phyloP scores from a whole-genome alignment of 2,329 filamentous ascomycete genomes.

The Bipolaris bicolor region DNA sequence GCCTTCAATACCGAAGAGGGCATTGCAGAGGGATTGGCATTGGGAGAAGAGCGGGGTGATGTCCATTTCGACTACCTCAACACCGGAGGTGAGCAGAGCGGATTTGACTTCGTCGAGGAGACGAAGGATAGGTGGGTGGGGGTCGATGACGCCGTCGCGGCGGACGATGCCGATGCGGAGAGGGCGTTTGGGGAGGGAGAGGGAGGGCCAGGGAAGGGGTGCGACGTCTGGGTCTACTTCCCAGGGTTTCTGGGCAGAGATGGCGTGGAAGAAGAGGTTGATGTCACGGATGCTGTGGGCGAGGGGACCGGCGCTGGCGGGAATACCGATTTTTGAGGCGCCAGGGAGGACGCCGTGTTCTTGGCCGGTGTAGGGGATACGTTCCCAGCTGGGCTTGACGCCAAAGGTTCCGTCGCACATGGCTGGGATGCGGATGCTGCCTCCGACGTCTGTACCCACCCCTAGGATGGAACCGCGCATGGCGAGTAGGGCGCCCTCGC shows the following conservation, averaged over 20 bases:
- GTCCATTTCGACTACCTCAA: slow-evolving; percentile 66
- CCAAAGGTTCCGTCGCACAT: slow-evolving; percentile 59
- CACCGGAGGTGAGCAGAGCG: slow-evolving; percentile 44
- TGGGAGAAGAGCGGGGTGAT: slow-evolving; percentile 60
- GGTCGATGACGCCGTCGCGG: slow-evolving; percentile 58
- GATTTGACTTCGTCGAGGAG: slow-evolving; percentile 55
- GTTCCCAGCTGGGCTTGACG: slow-evolving; percentile 53
- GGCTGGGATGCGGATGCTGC: slow-evolving; percentile 59
- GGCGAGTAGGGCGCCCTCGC: slow-evolving; percentile 59
- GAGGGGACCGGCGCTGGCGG: slow-evolving; percentile 55
- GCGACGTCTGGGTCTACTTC: slow-evolving; percentile 53
- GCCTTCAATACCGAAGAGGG: slow-evolving; percentile 65
- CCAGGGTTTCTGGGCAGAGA: slow-evolving; percentile 62
- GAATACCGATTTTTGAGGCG: slow-evolving; percentile 54
- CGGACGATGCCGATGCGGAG: slow-evolving; percentile 57
- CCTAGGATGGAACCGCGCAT: slow-evolving; percentile 58
- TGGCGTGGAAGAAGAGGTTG: slow-evolving; percentile 60
- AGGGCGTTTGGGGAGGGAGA: slow-evolving; percentile 30
- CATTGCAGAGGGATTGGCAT: slow-evolving; percentile 63
- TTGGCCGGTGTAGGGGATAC: slow-evolving; percentile 61
- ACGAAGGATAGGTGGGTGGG: slow-evolving; percentile 58
- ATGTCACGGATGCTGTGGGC: slow-evolving; percentile 57
- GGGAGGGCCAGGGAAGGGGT: slow-evolving; percentile 48
- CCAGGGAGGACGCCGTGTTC: slow-evolving; percentile 56
- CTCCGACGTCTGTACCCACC: slow-evolving; percentile 63